A percentile compares a stretch with the other conserved stretches of the same genome.
These are phyloP conservation scores for Monilinia fructicola DNA, from an alignment of 2,329 filamentous ascomycete genomes.

Conservation along the genomic window DNA sequence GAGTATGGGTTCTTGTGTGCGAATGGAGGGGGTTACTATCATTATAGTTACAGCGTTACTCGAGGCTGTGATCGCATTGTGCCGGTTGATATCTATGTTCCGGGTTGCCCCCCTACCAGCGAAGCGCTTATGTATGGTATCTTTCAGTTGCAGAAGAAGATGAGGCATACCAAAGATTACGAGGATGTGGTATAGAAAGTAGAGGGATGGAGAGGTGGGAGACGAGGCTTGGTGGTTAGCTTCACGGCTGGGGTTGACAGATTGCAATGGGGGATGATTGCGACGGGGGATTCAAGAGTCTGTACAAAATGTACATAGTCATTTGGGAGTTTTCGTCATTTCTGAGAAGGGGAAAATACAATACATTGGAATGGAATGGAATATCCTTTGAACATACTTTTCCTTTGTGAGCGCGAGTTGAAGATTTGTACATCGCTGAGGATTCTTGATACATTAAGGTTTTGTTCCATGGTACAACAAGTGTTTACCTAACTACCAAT, in stretches of 20 bases:
- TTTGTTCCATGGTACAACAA: too few relatives aligned
- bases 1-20: slow-evolving; percentile 85
- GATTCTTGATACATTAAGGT: too few relatives aligned
- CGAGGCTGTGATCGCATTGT: slow-evolving; percentile 75
- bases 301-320: slow-evolving; percentile 21
- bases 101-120: slow-evolving; percentile 65
- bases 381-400: background rate
- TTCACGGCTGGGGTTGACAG: background rate
- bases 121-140: slow-evolving; percentile 61
- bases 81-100: slow-evolving; percentile 78
- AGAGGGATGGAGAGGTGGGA: slow-evolving; percentile 7
- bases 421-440: background rate
- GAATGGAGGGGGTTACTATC: slow-evolving; percentile 83
- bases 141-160: slow-evolving; percentile 27
- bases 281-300: background rate
- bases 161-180: slow-evolving; percentile 28
- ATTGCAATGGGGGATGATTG: background rate
- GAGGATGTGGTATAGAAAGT: slow-evolving; percentile 30
- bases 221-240: background rate
- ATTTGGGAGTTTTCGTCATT: slow-evolving; percentile 12
- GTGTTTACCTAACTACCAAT: too few relatives aligned
- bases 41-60: slow-evolving; percentile 78
- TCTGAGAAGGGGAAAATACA: background rate
- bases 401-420: background rate
- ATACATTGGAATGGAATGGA: background rate